phyloP scores from a whole-genome alignment of 371 early-diverging fungal genomes.

The Mucor lusitanicus region DNA sequence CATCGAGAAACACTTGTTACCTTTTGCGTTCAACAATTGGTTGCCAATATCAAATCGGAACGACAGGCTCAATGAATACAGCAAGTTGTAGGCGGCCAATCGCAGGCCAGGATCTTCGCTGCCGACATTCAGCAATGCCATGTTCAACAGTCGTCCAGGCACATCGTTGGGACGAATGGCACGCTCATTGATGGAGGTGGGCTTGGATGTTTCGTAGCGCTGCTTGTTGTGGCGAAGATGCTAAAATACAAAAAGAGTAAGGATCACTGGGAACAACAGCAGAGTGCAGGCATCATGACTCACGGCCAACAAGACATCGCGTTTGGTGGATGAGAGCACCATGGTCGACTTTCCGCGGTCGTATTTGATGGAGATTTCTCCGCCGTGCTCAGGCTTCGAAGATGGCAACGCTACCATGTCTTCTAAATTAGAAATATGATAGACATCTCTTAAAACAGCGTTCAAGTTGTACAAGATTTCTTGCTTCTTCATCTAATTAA shows the following conservation, averaged over 20 bases:
- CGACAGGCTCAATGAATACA: conserved; percentile 74
- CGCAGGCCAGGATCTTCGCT: conserved; percentile 79
- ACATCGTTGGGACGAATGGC: conserved; percentile 86
- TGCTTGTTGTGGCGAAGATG: conserved; percentile 71
- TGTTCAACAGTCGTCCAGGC: conserved; percentile 89
- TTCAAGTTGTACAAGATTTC: conserved; percentile 69
- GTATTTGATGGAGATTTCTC: conserved; percentile 76
- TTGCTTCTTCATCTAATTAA: conserved; percentile 48
- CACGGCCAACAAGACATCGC: conserved; percentile 69
- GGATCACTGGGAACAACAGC: too few relatives aligned
- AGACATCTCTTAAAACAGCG: conserved; percentile 80
- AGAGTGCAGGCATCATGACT: conserved; percentile 8
- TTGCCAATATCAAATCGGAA: conserved; percentile 86
- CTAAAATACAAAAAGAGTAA: conserved; percentile 19
- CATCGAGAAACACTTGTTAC: conserved; percentile 24
- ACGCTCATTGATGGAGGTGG: conserved; percentile 65
- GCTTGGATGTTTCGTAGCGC: conserved; percentile 68
- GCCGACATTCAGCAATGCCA: conserved; percentile 87
- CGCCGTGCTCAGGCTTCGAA: conserved; percentile 58
- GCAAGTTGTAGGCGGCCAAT: conserved; percentile 84
- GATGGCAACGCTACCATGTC: conserved; percentile 63
- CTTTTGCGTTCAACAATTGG: conserved; percentile 79
- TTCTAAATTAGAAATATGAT: conserved; percentile 82
- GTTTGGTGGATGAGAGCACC: conserved; percentile 72
- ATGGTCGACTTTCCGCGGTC: conserved; percentile 70